Evolutionary conservation across 345 rosid species (phyloP), one percentile per base, ranked within the genome.

Genomic region (Boechera retrofracta): DNA sequence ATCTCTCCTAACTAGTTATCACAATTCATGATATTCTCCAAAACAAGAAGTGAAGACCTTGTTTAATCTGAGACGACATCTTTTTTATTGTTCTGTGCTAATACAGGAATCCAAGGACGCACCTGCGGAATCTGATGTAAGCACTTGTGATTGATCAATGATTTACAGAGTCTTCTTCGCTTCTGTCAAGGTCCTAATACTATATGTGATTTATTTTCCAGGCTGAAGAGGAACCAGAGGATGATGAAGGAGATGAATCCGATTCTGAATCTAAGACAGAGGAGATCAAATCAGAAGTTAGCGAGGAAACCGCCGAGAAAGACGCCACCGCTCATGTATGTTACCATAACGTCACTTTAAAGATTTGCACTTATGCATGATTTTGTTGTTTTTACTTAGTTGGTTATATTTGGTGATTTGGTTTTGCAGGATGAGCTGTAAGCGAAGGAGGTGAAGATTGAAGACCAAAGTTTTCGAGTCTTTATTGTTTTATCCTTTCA

Each of bases 71-170:
- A 79, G 92, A 91, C 84, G 81, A 85, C 85, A 90, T 94, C 87
- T 85, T 87, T 39, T 39, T 7, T 39, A 47, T 51, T 56, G 77
- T 64, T 38, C 31, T 11, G 16, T 64, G 10, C 53, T 67, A 41
- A 39, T 41, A 39, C 87, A 94, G 97, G 97, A 88, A 62, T 45
- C 94, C 2, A 89, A 88, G 90, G 87, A 82, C 10, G 85, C 83
- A 21, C 86, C 91, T 21, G 82, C 67, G 0, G 93, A 86, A 71
- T 84, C 98, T 11, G 99, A 92, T 81, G 98, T 90, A 87, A 87
- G 95, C 56, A 5, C 8, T 70, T 36, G 44, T 45, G 16, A 12
- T 12, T 13, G n/a, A 15, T 58, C 32, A 28, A 49, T 13, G 39
- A 9, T 15, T 32, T 51, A 39, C 52, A 6, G 7, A 33, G 6